These are phyloP conservation scores for Quercus phellos DNA, from an alignment of 331 rosid species.

Conservation along the genomic window DNA sequence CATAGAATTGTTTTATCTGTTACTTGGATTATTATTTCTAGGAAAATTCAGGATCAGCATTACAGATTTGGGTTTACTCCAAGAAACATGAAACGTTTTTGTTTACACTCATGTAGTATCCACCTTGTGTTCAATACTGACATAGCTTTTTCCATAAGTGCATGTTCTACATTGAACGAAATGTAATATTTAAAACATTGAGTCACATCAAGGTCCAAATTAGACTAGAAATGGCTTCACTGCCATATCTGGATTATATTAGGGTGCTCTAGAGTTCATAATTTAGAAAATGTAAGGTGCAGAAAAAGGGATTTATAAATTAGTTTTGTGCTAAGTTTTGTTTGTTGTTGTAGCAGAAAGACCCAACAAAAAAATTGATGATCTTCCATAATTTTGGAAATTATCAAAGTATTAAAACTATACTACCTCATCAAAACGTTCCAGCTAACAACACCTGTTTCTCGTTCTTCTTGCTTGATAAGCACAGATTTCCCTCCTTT, in stretches of 20 bases:
- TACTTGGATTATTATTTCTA: background rate
- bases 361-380: background rate
- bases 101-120: background rate
- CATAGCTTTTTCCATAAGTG: background rate
- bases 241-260: background rate
- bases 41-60: background rate
- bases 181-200: background rate
- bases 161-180: background rate
- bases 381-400: background rate
- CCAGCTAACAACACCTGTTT: conserved; percentile 83
- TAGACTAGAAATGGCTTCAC: background rate
- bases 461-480: conserved; percentile 83
- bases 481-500: conserved; percentile 57
- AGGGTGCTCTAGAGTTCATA: background rate
- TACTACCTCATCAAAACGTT: conserved; percentile 61
- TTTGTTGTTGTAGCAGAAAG: background rate
- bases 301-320: background rate
- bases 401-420: background rate
- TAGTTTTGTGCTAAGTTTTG: background rate
- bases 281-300: background rate
- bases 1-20: background rate
- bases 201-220: background rate
- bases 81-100: background rate
- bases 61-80: background rate
- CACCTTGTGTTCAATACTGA: background rate